A percentile compares a stretch with the other conserved stretches of the same genome.
Evolutionary conservation across 2,329 filamentous ascomycete species (phyloP).

Genomic region (Blumeriella jaapii): DNA sequence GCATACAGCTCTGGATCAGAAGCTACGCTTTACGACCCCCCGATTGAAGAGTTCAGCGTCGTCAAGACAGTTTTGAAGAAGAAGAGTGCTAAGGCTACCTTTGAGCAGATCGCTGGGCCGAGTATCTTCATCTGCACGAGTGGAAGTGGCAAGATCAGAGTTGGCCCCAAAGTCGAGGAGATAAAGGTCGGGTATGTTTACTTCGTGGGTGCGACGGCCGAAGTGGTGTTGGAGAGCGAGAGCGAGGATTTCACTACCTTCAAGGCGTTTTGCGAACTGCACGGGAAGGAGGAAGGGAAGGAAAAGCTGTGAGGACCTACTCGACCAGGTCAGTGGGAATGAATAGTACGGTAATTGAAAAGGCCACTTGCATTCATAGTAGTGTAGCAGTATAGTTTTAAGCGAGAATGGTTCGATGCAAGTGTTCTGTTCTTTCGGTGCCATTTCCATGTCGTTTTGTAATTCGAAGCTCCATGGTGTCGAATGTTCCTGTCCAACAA

Average conservation of each 20-base stretch:
- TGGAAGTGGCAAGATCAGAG: slow-evolving; percentile 72
- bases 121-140: slow-evolving; percentile 87
- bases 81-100: slow-evolving; percentile 68
- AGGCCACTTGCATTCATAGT: too few species aligned
- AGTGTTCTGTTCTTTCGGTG: too few species aligned
- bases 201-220: slow-evolving; percentile 81
- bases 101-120: slow-evolving; percentile 77
- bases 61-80: slow-evolving; percentile 66
- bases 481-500: too few species aligned
- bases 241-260: slow-evolving; percentile 74
- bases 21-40: slow-evolving; percentile 76
- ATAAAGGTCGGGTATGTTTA: slow-evolving; percentile 64
- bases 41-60: slow-evolving; percentile 92
- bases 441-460: too few species aligned
- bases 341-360: too few species aligned
- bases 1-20: slow-evolving; percentile 70
- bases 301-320: slow-evolving; percentile 22
- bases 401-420: too few species aligned
- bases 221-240: slow-evolving; percentile 64
- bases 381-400: too few species aligned
- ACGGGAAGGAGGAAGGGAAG: slow-evolving; percentile 29
- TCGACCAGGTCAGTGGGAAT: too few species aligned
- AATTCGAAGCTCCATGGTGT: too few species aligned
- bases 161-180: slow-evolving; percentile 70
- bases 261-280: slow-evolving; percentile 86